Base-by-base conservation (phyloP, 2,329 filamentous ascomycete species). In the Trichoderma sp. region DNA sequence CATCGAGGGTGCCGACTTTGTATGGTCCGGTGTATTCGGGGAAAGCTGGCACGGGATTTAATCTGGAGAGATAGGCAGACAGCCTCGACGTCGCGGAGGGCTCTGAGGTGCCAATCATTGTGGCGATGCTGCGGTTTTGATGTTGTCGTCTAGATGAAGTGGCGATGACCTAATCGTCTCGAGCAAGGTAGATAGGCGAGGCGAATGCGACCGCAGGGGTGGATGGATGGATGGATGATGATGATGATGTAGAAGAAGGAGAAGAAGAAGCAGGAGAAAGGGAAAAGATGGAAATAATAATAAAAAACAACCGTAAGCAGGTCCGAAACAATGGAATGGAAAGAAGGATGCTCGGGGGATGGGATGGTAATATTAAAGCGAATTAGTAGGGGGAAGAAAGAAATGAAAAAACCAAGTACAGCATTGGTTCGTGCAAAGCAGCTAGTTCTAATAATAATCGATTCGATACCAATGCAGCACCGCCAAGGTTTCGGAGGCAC, bases 21-120 rank as follows among this genome's bases (percentile, higher is more conserved):
- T 92, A 89, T 0, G 91, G 90, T 0, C 92, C 93, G 1, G 89
- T 89, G 75, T 93, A 94, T 4, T 87, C 81, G 4, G 92, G 90
- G 68, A 96, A 93, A 1, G 84, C 78, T 1, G 92, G 92, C 5
- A 93, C 81, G 0, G 90, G 90, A 73, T 85, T 92, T 72, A 92
- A 78, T 53, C 81, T 81, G 15, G 84, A 83, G n/a, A 87, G 74
- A 69, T 84, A 82, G 10, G 81, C 78, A 54, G 80, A 77, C 74
- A 85, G 78, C 73, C 80, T 82, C 68, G 78, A 70, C 67, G 72
- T 64, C 19, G 73, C 73, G 39, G 72, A 70, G 27, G 73, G 48
- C 29, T 71, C 73, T 9, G 70, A 15, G 52, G 56, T 32, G 57
- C 34, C 63, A 35, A 63, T 53, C 61, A 68, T 66, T 12, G 61